Base-by-base conservation (phyloP, 805 yeast species). In the Teunomyces funiuensis region DNA sequence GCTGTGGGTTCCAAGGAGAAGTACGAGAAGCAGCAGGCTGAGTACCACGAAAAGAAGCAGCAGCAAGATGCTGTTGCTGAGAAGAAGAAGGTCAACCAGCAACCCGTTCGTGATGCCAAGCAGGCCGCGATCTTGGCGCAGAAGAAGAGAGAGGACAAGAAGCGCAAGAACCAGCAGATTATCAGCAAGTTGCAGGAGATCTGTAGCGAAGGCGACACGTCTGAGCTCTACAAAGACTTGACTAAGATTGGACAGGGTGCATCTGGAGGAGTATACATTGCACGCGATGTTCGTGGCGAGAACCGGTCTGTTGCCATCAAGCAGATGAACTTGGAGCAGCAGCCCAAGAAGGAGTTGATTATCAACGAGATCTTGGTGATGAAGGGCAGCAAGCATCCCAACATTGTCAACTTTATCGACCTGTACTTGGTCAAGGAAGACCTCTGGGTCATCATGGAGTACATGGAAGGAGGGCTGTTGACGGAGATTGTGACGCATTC, bases 361-460 rank as follows among this genome's bases (percentile, higher is more conserved):
- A 87, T 93, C 43, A 91, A 90, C 63, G 99, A 93, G 61, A 93
- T 93, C 46, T 68, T 89, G 52, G 99, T 95, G 38, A 93, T 93
- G 98, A 88, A 85, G 58, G 96, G 89, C 18, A 79, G 89, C 40
- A 82, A 79, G 53, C 99, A 93, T 61, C 80, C 80, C 37, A 93
- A 93, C 59, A 93, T 93, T 64, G 99, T 93, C 44, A 93, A 93
- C 62, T 93, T 88, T 60, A 80, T 91, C 46, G 96, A 91, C 57
- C 82, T 96, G 0, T 49, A 82, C 60, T 60, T 86, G 40, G 66
- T 86, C 42, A 81, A 79, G 44, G 87, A 86, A 33, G 89, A 85
- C 52, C 71, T 93, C 41, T 93, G 99, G 99, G 98, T 93, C 7
- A 82, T 93, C 15, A 93, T 93, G 99, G 99, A 93, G 65, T 93